These are phyloP conservation scores for Candida buenavistaensis DNA, from an alignment of 1,139 yeast species.

Conservation along the genomic window DNA sequence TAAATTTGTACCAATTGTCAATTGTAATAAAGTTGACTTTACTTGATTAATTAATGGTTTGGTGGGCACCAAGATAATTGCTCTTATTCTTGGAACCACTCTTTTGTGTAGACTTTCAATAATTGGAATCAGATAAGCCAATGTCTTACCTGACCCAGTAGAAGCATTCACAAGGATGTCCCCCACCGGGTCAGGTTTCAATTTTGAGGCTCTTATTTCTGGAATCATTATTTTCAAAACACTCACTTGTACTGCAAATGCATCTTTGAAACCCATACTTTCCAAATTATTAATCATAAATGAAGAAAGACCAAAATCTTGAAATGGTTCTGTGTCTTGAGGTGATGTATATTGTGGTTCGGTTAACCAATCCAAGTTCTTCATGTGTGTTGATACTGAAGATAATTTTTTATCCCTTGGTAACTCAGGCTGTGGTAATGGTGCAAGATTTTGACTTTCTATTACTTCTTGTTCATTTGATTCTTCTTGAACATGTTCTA, in stretches of 20 bases:
- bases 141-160: slow-evolving; percentile 95
- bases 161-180: slow-evolving; percentile 89
- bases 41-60: slow-evolving; percentile 86
- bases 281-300: slow-evolving; percentile 48
- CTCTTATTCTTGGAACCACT: slow-evolving; percentile 71
- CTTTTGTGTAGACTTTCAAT: slow-evolving; percentile 65
- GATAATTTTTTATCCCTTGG: slow-evolving; percentile 51
- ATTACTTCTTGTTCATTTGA: slow-evolving; percentile 21
- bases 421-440: slow-evolving; percentile 79
- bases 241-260: slow-evolving; percentile 78
- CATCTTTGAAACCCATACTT: slow-evolving; percentile 46
- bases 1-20: slow-evolving; percentile 69
- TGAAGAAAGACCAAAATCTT: slow-evolving; percentile 38
- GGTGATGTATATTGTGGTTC: slow-evolving; percentile 59
- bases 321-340: slow-evolving; percentile 39
- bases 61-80: slow-evolving; percentile 85
- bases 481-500: slow-evolving; percentile 4
- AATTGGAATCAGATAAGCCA: slow-evolving; percentile 85
- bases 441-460: slow-evolving; percentile 57
- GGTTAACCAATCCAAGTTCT: slow-evolving; percentile 64
- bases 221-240: slow-evolving; percentile 59
- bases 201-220: slow-evolving; percentile 43
- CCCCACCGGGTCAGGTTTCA: slow-evolving; percentile 64
- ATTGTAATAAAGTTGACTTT: slow-evolving; percentile 54
- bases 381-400: slow-evolving; percentile 39